Conservation (phyloP, 306 rosid species). For the Canavalia ensiformis region DNA sequence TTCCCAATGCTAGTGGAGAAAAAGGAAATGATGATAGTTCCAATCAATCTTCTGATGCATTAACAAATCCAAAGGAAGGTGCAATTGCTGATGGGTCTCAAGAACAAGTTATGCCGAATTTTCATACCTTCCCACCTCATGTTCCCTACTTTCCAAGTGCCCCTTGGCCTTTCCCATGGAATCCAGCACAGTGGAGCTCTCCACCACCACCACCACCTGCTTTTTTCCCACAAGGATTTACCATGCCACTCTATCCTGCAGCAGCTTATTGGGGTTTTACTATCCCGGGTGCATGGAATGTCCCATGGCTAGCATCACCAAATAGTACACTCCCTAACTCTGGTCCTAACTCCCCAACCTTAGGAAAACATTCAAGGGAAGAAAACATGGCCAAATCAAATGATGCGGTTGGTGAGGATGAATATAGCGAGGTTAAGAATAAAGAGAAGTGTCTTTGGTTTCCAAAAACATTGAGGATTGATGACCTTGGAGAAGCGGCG, state of each 20-base stretch:
- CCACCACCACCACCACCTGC: slow-evolving; percentile 58
- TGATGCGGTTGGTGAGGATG: slow-evolving; percentile 46
- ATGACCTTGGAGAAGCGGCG: slow-evolving; percentile 74
- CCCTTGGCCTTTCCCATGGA: slow-evolving; percentile 72
- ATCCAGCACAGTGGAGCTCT: slow-evolving; percentile 69
- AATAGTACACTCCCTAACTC: slow-evolving; percentile 51
- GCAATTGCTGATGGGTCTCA: slow-evolving; percentile 42
- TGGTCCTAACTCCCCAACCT: slow-evolving; percentile 57
- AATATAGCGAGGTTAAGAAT: slow-evolving; percentile 38
- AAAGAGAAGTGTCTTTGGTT: slow-evolving; percentile 63
- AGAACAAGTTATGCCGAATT: slow-evolving; percentile 52
- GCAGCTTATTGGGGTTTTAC: slow-evolving; percentile 75
- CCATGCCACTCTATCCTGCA: slow-evolving; percentile 71
- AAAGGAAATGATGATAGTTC: slow-evolving; percentile 57
- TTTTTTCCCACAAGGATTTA: slow-evolving; percentile 63
- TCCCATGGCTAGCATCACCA: slow-evolving; percentile 57
- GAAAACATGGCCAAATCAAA: slow-evolving; percentile 50
- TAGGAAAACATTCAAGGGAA: slow-evolving; percentile 86
- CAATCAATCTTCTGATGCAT: slow-evolving; percentile 63
- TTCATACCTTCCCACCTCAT: slow-evolving; percentile 63
- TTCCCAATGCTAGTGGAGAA: slow-evolving; percentile 51
- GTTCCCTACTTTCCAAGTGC: slow-evolving; percentile 62
- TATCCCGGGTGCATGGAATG: slow-evolving; percentile 62
- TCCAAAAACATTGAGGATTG: slow-evolving; percentile 75
- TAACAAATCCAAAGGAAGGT: slow-evolving; percentile 57